Conservation (phyloP, 306 rosid species). For the Dalbergia cochinchinensis region DNA sequence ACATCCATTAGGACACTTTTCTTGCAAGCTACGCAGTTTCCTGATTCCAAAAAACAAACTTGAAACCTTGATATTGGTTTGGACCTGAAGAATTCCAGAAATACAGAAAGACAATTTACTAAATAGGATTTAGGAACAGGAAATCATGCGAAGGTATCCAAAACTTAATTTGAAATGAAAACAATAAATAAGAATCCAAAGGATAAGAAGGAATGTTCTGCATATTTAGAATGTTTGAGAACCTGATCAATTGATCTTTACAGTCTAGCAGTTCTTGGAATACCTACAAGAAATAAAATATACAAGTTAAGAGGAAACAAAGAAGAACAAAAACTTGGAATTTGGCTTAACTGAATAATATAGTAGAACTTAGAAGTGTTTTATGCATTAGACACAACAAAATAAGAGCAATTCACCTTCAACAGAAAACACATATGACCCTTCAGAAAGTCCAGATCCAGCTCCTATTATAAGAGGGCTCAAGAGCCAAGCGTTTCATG, state of each 20-base stretch:
- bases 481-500: too few relatives aligned
- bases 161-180: not conserved
- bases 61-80: conserved; percentile 71
- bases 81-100: conserved; percentile 57
- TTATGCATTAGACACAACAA: conserved; percentile 23
- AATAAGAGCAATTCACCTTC: conserved; percentile 64
- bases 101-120: conserved; percentile 30
- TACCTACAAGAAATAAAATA: conserved; percentile 55
- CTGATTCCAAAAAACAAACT: conserved; percentile 85
- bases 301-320: conserved; percentile 13
- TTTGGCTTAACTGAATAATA: not conserved
- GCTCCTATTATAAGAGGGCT: too few relatives aligned
- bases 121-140: not conserved
- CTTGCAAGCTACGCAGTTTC: conserved; percentile 36
- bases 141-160: conserved; percentile 8
- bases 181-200: conserved; percentile 14
- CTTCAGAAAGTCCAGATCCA: too few relatives aligned
- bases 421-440: conserved; percentile 13
- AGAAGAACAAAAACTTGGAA: not conserved
- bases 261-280: conserved; percentile 64
- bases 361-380: not conserved
- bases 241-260: conserved; percentile 79
- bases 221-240: not conserved
- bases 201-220: not conserved
- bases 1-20: too few relatives aligned